Evolutionary conservation across 305 asterid species (phyloP).

Genomic region (Fraxinus platypoda): DNA sequence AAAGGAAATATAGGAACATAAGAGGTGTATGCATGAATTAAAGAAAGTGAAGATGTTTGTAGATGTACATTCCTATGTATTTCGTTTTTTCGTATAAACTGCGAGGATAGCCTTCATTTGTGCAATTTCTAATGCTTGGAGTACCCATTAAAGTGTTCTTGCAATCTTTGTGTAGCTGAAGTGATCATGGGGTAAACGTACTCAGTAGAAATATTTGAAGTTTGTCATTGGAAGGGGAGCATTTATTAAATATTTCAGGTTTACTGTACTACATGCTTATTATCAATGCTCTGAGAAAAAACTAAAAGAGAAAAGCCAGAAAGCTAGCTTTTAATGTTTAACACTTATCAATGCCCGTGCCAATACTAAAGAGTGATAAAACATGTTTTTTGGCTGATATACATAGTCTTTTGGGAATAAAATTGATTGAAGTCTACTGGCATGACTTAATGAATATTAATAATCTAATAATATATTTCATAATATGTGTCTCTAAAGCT

Average conservation of each 20-base stretch:
- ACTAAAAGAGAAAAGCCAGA: not conserved
- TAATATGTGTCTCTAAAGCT: conserved; percentile 41
- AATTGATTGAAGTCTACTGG: not conserved
- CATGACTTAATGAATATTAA: not conserved
- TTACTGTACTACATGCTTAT: not conserved
- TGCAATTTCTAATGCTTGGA: not conserved
- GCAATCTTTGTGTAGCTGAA: not conserved
- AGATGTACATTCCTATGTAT: not conserved
- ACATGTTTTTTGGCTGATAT: not conserved
- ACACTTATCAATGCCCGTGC: not conserved
- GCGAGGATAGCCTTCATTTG: not conserved
- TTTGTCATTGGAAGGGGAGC: not conserved
- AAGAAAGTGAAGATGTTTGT: not conserved
- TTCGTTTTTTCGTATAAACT: not conserved
- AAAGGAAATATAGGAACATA: not conserved
- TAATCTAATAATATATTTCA: conserved; percentile 13
- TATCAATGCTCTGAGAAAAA: not conserved
- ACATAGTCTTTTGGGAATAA: not conserved
- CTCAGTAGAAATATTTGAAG: not conserved
- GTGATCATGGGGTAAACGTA: not conserved
- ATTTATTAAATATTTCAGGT: not conserved
- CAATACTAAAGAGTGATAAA: not conserved
- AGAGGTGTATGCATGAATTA: not conserved
- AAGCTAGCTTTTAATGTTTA: not conserved
- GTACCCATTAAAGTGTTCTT: not conserved